These are phyloP conservation scores for Pleurotus cornucopiae DNA, from an alignment of 768 basidiomycete genomes.

Conservation along the genomic window DNA sequence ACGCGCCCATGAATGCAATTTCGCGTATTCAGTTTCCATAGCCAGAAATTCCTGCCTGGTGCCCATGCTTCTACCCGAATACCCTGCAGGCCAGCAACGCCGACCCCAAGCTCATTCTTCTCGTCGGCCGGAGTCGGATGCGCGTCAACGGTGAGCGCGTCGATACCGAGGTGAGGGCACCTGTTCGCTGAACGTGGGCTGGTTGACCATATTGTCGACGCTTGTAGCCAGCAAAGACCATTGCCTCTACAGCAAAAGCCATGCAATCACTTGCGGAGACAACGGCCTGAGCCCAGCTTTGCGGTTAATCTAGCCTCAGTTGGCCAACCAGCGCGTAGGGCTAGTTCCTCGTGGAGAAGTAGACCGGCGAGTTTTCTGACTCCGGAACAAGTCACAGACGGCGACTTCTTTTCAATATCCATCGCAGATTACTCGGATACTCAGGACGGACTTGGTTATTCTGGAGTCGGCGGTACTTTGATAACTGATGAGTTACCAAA, in stretches of 20 bases:
- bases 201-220: too few species aligned
- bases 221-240: too few species aligned
- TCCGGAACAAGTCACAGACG: not conserved
- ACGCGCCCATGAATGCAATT: constrained; percentile 9
- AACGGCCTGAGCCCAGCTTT: not conserved
- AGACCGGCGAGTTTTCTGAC: not conserved
- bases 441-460: not conserved
- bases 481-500: not conserved
- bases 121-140: not conserved
- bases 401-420: not conserved
- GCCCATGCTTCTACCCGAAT: not conserved
- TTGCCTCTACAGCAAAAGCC: not conserved
- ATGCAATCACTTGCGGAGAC: not conserved
- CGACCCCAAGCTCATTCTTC: not conserved
- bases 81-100: not conserved
- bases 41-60: not conserved
- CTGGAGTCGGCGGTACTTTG: not conserved
- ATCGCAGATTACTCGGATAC: not conserved
- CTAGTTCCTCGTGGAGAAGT: not conserved
- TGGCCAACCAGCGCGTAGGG: not conserved
- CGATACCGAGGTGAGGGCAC: not conserved
- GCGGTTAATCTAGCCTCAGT: too few species aligned
- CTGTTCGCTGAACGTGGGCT: too few species aligned
- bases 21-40: constrained; percentile 4
- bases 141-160: not conserved